These are phyloP conservation scores for Escovopsis sp. DNA, from an alignment of 2,329 filamentous ascomycete species.

Conservation along the genomic window DNA sequence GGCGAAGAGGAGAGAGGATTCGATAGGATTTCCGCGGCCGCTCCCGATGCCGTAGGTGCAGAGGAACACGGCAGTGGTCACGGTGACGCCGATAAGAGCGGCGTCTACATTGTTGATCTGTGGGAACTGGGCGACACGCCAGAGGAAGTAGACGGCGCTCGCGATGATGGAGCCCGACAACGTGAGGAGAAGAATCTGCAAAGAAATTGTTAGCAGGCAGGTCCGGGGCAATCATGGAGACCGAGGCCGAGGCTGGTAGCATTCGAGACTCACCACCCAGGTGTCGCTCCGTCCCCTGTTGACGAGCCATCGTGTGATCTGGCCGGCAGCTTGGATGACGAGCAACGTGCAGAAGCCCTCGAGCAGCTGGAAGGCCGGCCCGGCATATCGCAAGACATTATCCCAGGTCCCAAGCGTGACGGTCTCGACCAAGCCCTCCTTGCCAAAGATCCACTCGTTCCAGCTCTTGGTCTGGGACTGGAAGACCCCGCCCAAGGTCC, in stretches of 20 bases:
- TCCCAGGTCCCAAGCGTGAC: constrained; percentile 79
- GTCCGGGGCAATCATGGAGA: neutral
- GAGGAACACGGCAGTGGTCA: constrained; percentile 84
- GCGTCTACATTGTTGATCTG: constrained; percentile 87
- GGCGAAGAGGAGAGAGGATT: constrained; percentile 88
- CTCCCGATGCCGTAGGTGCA: constrained; percentile 90
- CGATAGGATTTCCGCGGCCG: constrained; percentile 84
- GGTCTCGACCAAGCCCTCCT: constrained; percentile 65
- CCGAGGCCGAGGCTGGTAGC: constrained; percentile 16
- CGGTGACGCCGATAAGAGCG: constrained; percentile 78
- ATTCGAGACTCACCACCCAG: constrained; percentile 62
- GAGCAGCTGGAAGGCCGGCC: constrained; percentile 81
- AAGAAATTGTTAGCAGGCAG: neutral
- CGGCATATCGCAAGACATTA: constrained; percentile 74
- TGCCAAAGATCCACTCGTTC: constrained; percentile 78
- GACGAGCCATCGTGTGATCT: constrained; percentile 88
- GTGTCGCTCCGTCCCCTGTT: constrained; percentile 87
- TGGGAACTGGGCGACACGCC: constrained; percentile 86
- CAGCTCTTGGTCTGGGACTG: constrained; percentile 50
- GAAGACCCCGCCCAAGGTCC: constrained; percentile 55
- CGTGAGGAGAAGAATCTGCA: constrained; percentile 71
- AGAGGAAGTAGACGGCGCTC: constrained; percentile 89
- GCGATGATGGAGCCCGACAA: constrained; percentile 84
- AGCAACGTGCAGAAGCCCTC: constrained; percentile 95
- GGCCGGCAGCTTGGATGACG: constrained; percentile 87